These are phyloP conservation scores for Aureobasidium uvarum DNA, from an alignment of 2,329 filamentous ascomycete species.

Conservation along the genomic window DNA sequence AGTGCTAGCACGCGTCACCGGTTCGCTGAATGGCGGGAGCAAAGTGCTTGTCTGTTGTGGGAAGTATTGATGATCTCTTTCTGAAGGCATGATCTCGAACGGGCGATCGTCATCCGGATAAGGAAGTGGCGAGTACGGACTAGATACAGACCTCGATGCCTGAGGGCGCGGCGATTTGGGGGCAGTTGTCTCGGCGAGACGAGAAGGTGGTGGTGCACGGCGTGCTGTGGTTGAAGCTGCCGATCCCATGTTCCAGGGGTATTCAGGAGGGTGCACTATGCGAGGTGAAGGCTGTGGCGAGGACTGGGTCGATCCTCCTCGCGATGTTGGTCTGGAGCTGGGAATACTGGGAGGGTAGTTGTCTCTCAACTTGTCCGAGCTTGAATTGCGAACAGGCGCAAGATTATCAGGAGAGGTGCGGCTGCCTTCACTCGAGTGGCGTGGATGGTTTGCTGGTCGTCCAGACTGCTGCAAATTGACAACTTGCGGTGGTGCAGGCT, in stretches of 20 bases:
- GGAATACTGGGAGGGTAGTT: slow-evolving; percentile 1
- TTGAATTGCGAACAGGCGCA: slow-evolving; percentile 25
- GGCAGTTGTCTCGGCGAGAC: slow-evolving; percentile 31
- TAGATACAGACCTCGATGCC: slow-evolving; percentile 39
- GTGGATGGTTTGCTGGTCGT: background rate
- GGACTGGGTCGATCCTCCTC: slow-evolving; percentile 20
- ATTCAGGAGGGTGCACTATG: background rate
- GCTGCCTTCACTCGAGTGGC: slow-evolving; percentile 8
- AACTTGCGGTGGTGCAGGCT: slow-evolving; percentile 12
- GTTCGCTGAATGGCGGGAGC: slow-evolving; percentile 29
- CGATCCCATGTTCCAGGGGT: slow-evolving; percentile 26
- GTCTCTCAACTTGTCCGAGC: slow-evolving; percentile 25
- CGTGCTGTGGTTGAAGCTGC: slow-evolving; percentile 34
- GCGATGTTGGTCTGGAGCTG: slow-evolving; percentile 27
- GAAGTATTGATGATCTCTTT: slow-evolving; percentile 44
- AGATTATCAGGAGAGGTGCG: background rate
- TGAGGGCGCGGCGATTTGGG: slow-evolving; percentile 27
- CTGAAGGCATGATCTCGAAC: slow-evolving; percentile 43
- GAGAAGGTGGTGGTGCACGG: slow-evolving; percentile 33
- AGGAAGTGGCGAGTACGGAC: slow-evolving; percentile 40
- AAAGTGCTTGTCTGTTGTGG: slow-evolving; percentile 28
- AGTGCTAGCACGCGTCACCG: slow-evolving; percentile 22
- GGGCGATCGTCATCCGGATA: slow-evolving; percentile 48
- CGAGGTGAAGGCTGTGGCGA: slow-evolving; percentile 19
- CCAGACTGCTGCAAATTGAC: slow-evolving; percentile 16